Evolutionary conservation across 371 early-diverging fungal species (phyloP).

Genomic region (Sporodiniella umbellata): DNA sequence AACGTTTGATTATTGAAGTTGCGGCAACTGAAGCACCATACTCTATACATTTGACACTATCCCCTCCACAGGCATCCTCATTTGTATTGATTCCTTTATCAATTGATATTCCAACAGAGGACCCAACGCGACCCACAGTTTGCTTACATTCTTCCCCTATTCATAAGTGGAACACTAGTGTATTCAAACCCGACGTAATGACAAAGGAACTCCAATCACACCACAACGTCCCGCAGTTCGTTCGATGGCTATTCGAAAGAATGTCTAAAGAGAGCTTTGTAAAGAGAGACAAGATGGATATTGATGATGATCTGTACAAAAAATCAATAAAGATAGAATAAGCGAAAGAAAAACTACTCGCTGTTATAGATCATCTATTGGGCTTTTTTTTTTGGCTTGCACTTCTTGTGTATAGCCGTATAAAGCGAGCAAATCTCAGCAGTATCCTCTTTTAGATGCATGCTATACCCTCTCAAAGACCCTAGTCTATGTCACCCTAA

Average conservation of each 20-base stretch:
- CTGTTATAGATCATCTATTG: no score
- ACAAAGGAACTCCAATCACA: slow-evolving; percentile 26
- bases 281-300: not conserved
- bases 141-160: slow-evolving; percentile 24
- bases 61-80: slow-evolving; percentile 18
- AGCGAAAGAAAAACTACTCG: not conserved
- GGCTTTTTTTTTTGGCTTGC: no score
- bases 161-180: slow-evolving; percentile 27
- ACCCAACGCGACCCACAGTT: slow-evolving; percentile 28
- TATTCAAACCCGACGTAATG: slow-evolving; percentile 39
- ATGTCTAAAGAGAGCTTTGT: slow-evolving; percentile 11
- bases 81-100: slow-evolving; percentile 30
- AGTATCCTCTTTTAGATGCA: no score
- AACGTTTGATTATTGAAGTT: slow-evolving; percentile 23
- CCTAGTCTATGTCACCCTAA: no score
- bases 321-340: not conserved
- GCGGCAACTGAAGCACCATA: slow-evolving; percentile 31
- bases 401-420: no score
- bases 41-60: slow-evolving; percentile 31
- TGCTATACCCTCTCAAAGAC: no score
- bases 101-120: slow-evolving; percentile 33
- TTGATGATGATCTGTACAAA: slow-evolving; percentile 2
- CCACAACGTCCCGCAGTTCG: slow-evolving; percentile 22
- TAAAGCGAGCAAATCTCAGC: no score
- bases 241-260: slow-evolving; percentile 33